A percentile compares a stretch with the other conserved stretches of the same genome.
phyloP scores from a whole-genome alignment of 2,329 filamentous ascomycete genomes.

The Plenodomus tracheiphilus region DNA sequence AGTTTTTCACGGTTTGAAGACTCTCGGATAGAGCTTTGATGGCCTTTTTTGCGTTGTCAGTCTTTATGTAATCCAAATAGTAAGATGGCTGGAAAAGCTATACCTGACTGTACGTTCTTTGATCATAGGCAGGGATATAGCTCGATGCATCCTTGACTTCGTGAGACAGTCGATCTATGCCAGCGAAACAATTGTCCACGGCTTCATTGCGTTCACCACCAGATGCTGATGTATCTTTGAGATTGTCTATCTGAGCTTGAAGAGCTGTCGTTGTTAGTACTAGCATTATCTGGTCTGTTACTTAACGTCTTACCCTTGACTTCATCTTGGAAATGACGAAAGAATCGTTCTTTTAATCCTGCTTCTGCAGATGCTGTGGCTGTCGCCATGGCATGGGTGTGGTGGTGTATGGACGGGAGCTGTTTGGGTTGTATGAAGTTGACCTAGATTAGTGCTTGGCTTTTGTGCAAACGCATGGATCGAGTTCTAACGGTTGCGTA shows the following conservation, averaged over 20 bases:
- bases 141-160: slow-evolving; percentile 83
- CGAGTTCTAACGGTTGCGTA: too few species aligned
- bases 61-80: slow-evolving; percentile 63
- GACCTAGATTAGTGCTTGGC: too few species aligned
- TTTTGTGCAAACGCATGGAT: too few species aligned
- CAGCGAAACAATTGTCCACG: slow-evolving; percentile 76
- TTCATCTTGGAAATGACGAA: slow-evolving; percentile 78
- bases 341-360: slow-evolving; percentile 74
- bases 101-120: slow-evolving; percentile 81
- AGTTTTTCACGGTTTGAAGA: slow-evolving; percentile 69
- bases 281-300: neutral
- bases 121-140: slow-evolving; percentile 86
- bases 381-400: slow-evolving; percentile 5
- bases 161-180: slow-evolving; percentile 78
- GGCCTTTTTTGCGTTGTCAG: slow-evolving; percentile 58
- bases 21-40: slow-evolving; percentile 82
- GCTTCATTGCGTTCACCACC: slow-evolving; percentile 79
- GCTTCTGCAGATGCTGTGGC: slow-evolving; percentile 4
- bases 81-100: slow-evolving; percentile 84
- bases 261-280: slow-evolving; percentile 60
- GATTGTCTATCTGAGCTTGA: slow-evolving; percentile 72
- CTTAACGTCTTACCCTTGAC: slow-evolving; percentile 60
- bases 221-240: slow-evolving; percentile 64
- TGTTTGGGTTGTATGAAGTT: too few species aligned
- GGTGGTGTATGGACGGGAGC: slow-evolving; percentile 13